Evolutionary conservation across 169 alveolate species (phyloP).

Genomic region (Eimeria falciformis): DNA sequence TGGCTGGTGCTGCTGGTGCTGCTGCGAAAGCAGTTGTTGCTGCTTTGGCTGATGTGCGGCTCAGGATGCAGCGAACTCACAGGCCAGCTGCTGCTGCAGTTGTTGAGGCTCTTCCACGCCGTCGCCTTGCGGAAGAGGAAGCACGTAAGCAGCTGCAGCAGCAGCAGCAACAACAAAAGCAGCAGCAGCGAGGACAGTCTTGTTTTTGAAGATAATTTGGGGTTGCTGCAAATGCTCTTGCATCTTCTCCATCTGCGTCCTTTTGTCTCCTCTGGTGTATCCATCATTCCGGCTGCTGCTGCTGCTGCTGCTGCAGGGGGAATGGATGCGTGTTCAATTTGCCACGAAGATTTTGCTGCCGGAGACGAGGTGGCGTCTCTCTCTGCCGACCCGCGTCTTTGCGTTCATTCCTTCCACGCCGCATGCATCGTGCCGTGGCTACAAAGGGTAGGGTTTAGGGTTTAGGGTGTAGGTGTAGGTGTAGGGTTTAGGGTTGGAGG

Average conservation of each 20-base stretch:
- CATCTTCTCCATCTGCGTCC: not conserved
- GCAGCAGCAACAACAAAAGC: no score
- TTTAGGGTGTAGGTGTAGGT: no score
- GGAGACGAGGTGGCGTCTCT: not conserved
- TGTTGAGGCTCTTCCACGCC: not conserved
- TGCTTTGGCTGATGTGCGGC: not conserved
- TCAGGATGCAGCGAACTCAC: not conserved
- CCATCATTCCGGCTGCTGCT: not conserved
- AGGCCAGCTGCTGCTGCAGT: not conserved
- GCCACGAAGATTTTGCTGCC: conserved; percentile 5
- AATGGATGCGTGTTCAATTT: not conserved
- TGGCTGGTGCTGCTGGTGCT: not conserved
- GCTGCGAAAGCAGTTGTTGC: not conserved
- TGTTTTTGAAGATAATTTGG: no score
- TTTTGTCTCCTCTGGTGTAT: not conserved
- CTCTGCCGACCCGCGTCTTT: conserved; percentile 83
- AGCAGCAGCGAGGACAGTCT: no score
- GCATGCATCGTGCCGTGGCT: conserved; percentile 96
- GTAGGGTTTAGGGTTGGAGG: no score
- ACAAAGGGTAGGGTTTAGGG: conserved; percentile 77
- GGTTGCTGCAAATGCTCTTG: not conserved
- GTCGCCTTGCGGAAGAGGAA: not conserved
- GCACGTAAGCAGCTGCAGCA: not conserved
- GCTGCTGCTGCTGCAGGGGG: not conserved
- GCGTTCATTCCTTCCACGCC: conserved; percentile 95